Conservation (phyloP, 768 basidiomycete species). For the Suillus ampliporus region DNA sequence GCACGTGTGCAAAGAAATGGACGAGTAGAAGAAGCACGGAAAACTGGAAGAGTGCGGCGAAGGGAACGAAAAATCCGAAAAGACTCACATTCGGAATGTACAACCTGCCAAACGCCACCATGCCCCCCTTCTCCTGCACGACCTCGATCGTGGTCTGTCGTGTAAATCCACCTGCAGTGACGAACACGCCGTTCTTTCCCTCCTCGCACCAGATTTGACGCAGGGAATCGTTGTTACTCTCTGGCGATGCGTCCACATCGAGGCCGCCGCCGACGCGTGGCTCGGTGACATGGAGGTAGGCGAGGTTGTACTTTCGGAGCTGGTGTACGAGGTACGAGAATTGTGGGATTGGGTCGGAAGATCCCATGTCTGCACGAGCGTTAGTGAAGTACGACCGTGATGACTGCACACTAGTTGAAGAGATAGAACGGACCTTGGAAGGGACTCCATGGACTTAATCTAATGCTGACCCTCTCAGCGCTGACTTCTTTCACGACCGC, state of each 20-base stretch:
- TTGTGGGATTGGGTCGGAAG: constrained; percentile 41
- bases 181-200: constrained; percentile 6
- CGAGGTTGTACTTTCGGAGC: constrained; percentile 35
- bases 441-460: constrained; percentile 48
- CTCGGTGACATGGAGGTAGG: constrained; percentile 50
- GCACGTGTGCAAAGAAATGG: background rate
- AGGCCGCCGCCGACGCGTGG: constrained; percentile 27
- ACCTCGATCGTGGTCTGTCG: constrained; percentile 4
- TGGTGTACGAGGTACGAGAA: constrained; percentile 39
- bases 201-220: constrained; percentile 30
- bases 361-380: constrained; percentile 39
- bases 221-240: constrained; percentile 32
- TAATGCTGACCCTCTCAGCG: constrained; percentile 46
- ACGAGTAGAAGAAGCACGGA: background rate
- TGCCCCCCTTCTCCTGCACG: constrained; percentile 7
- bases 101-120: constrained; percentile 12
- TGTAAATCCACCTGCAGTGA: constrained; percentile 11
- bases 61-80: background rate
- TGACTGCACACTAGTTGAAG: background rate
- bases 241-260: constrained; percentile 8
- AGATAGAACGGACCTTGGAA: constrained; percentile 36
- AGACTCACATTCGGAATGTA: constrained; percentile 10
- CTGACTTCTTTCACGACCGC: constrained; percentile 50
- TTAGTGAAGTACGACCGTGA: background rate
- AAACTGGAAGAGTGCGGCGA: background rate